phyloP scores from a whole-genome alignment of 371 early-diverging fungal species.

The Smittium culicis region DNA sequence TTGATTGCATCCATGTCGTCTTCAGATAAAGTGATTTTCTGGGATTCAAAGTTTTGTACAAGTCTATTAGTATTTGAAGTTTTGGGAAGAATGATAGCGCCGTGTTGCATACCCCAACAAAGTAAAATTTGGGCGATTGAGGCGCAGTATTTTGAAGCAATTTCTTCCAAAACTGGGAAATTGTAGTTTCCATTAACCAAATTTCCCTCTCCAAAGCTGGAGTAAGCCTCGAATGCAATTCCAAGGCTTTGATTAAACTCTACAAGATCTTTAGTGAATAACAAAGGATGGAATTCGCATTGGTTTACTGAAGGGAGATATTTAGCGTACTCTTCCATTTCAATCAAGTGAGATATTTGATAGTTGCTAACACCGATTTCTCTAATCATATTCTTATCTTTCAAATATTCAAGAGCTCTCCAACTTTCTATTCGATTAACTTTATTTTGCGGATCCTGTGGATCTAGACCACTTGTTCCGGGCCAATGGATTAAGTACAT shows the following conservation, averaged over 20 bases:
- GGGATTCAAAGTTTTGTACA: background rate
- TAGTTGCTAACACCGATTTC: slow-evolving; percentile 80
- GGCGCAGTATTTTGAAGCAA: background rate
- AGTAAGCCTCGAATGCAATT: slow-evolving; percentile 71
- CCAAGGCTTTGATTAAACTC: slow-evolving; percentile 37
- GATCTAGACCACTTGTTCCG: slow-evolving; percentile 26
- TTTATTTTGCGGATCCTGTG: slow-evolving; percentile 23
- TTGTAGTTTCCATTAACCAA: slow-evolving; percentile 33
- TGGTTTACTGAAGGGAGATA: slow-evolving; percentile 52
- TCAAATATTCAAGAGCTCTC: slow-evolving; percentile 52
- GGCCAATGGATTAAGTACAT: slow-evolving; percentile 88
- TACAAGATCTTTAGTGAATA: slow-evolving; percentile 36
- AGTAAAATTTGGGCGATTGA: background rate
- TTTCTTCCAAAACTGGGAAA: slow-evolving; percentile 12
- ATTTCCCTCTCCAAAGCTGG: slow-evolving; percentile 71
- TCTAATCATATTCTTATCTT: slow-evolving; percentile 37
- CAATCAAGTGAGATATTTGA: slow-evolving; percentile 42
- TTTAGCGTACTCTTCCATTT: slow-evolving; percentile 36
- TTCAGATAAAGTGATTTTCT: background rate
- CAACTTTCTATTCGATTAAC: slow-evolving; percentile 44
- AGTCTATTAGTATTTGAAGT: background rate
- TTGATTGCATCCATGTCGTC: background rate
- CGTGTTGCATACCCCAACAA: background rate
- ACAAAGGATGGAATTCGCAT: slow-evolving; percentile 57
- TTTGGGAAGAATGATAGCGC: background rate